Evolutionary conservation across 257 asterid genomes (phyloP), one percentile per base, ranked within the genome.

Genomic region (Nicotiana benthamiana): DNA sequence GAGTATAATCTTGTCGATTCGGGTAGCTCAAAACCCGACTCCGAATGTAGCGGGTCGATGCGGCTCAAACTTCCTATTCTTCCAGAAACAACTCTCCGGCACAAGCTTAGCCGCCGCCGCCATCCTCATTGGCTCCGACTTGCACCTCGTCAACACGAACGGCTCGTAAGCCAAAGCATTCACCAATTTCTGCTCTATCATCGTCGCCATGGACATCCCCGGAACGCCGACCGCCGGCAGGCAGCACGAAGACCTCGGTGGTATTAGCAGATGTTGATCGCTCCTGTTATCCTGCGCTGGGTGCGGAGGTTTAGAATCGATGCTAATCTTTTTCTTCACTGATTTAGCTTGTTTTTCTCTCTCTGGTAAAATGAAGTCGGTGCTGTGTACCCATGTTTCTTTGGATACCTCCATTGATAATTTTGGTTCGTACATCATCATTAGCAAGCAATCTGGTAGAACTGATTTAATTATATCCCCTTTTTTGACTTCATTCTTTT

Each of bases 381-480:
- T 96, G 84, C 90, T 86, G 96, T 95, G 90, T 36, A 96, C 97
- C 99, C 99, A 96, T 16, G 97, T 96, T 72, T 96, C 98, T 82
- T 93, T 96, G 0, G 98, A 96, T 2, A 96, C 96, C 78, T 96
- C 99, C 99, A 96, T 94, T 1, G 99, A 94, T 1, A 94, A 85
- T 88, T 96, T 96, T 15, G 99, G 98, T 79, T 96, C 99, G 62
- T 95, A 88, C 98, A 94, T 96, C 99, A 96, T 96, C 78, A 94
- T 61, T 51, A 94, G 81, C 89, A 96, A 85, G 83, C 99, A 94
- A 28, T 94, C 97, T 4, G 99, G 97, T 81, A 95, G 74, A 52
- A 79, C 87, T 26, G 79, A 74, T 74, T 74, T 22, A 12, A 1
- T 1, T 28, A 16, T 3, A 32, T 15, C 62, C 26, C 46, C 32